Base-by-base conservation (phyloP, 23 red algal species). In the Gracilaria domingensis region DNA sequence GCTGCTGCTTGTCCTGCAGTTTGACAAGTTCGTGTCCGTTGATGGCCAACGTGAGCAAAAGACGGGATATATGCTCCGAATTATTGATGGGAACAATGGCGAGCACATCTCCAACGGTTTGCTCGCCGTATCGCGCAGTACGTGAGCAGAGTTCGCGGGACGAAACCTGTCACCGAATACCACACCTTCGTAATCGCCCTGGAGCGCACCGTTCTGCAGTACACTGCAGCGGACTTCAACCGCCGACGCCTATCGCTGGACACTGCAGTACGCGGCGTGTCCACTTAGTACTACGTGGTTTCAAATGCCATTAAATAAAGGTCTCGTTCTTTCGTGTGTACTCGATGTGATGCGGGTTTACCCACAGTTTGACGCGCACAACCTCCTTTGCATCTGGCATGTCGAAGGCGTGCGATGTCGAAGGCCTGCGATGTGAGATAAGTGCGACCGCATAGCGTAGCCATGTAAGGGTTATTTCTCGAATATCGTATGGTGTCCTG, bases 71-170 rank as follows among this genome's bases (percentile, higher is more conserved):
- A 56, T 92, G 73, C 23, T 70, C 64, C 7, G 85, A 51, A 56
- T 90, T 84, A 61, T 99, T 99, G 6, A 47, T 78, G 1, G 95
- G 94, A 47, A 96, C 56, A 32, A 99, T 60, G 17, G 86, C 94
- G 25, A 99, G 48, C 14, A 94, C 94, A 81, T 99, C 97, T 2
- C 97, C 97, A 0, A 93, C 84, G 14, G 66, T n/a, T n/a, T n/a
- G n/a, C n/a, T n/a, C n/a, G n/a, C n/a, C n/a, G n/a, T n/a, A n/a
- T n/a, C n/a, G n/a, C n/a, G n/a, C n/a, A n/a, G n/a, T n/a, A n/a
- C n/a, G n/a, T n/a, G n/a, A n/a, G n/a, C n/a, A n/a, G n/a, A n/a
- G n/a, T n/a, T n/a, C n/a, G n/a, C n/a, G n/a, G n/a, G n/a, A n/a
- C n/a, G n/a, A n/a, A n/a, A n/a, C n/a, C n/a, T n/a, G n/a, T n/a